A percentile compares a stretch with the other conserved stretches of the same genome.
Evolutionary conservation across 2,329 filamentous ascomycete genomes (phyloP).

Genomic region (Fusarium pseudograminearum): DNA sequence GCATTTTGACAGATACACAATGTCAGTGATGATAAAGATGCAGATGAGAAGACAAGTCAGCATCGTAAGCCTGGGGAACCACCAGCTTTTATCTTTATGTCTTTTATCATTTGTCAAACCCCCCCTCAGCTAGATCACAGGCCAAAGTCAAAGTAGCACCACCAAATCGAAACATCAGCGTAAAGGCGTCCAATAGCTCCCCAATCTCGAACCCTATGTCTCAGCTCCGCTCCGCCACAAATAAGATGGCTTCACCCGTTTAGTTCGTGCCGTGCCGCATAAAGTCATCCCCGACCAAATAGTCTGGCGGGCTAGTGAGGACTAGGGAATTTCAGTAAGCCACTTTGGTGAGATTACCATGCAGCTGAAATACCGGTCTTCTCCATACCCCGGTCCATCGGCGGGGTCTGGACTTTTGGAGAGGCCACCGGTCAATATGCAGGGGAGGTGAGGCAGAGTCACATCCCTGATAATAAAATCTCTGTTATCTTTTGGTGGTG

Average conservation of each 20-base stretch:
- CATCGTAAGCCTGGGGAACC: not conserved
- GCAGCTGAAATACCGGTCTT: slow-evolving; percentile 1
- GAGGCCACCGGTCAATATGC: not conserved
- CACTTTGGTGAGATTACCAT: not conserved
- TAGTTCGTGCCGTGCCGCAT: slow-evolving; percentile 5
- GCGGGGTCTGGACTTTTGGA: not conserved
- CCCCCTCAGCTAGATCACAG: not conserved
- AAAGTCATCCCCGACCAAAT: not conserved
- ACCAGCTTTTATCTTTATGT: not conserved
- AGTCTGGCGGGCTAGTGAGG: not conserved
- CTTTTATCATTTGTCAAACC: accelerated
- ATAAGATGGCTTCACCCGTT: not conserved
- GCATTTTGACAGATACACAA: not conserved
- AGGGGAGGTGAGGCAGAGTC: not conserved
- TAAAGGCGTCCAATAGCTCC: not conserved
- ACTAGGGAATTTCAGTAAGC: slow-evolving; percentile 17
- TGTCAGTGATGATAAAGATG: not conserved
- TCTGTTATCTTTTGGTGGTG: not conserved
- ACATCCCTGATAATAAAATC: not conserved
- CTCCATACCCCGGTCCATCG: not conserved
- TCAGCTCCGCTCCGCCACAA: not conserved
- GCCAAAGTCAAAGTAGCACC: not conserved
- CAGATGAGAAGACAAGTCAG: not conserved
- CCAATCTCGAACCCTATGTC: not conserved
- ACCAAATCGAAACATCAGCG: not conserved